Conservation (phyloP, 106 monocot genomes). For the Xerophyta viscosa region DNA sequence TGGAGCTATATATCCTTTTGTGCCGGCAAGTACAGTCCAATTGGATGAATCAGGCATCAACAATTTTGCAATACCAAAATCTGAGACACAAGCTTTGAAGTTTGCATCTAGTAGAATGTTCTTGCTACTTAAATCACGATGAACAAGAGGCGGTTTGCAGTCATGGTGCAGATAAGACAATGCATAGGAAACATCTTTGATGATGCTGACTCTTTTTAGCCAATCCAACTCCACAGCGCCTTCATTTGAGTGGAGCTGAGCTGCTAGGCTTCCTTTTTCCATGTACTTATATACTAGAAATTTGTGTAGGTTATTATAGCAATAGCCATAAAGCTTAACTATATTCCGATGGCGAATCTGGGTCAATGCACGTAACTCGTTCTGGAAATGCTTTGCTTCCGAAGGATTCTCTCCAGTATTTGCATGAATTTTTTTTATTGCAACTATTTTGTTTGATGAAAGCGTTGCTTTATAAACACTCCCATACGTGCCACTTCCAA, state of each 20-base stretch:
- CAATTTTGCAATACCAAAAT: background rate
- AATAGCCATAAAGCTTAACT: background rate
- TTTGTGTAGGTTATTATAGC: background rate
- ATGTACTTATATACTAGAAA: background rate
- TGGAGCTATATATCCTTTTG: background rate
- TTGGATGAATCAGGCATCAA: constrained; percentile 1
- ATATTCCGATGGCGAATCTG: background rate
- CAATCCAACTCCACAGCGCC: background rate
- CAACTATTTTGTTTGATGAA: background rate
- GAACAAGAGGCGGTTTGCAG: background rate
- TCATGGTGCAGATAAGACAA: constrained; percentile 1
- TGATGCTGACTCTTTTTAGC: background rate
- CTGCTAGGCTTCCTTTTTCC: background rate
- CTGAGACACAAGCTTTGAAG: background rate
- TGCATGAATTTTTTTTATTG: background rate
- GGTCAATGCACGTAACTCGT: background rate
- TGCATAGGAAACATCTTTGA: background rate
- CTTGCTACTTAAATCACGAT: background rate
- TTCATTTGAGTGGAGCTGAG: background rate
- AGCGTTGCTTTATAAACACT: background rate
- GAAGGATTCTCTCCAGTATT: no score
- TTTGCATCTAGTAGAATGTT: background rate
- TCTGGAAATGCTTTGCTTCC: background rate
- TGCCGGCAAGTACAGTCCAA: background rate
- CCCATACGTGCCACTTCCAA: background rate